Conservation (phyloP, 176 grass and related monocot genomes). For the Elaeis guineensis region DNA sequence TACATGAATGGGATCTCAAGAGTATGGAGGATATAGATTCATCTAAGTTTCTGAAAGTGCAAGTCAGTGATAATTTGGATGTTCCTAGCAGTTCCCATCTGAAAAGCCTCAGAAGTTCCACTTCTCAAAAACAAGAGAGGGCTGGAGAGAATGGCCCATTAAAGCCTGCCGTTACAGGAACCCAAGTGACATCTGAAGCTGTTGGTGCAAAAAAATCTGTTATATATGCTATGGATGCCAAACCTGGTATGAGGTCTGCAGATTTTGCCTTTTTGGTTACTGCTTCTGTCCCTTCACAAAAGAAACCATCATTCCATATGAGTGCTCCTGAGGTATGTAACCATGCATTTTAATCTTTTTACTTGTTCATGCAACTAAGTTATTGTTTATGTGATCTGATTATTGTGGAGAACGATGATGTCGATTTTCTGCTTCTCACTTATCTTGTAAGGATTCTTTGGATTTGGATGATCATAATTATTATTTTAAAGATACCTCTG, state of each 20-base stretch:
- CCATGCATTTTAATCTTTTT: background rate
- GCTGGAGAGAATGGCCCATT: slow-evolving; percentile 1
- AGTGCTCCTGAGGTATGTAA: slow-evolving; percentile 23
- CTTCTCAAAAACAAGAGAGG: slow-evolving; percentile 30
- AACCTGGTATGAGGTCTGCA: slow-evolving; percentile 1
- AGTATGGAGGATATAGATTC: slow-evolving; percentile 5
- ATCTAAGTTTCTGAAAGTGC: slow-evolving; percentile 13
- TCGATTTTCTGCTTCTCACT: background rate
- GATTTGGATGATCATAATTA: slow-evolving; percentile 22
- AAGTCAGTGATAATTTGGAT: slow-evolving; percentile 1
- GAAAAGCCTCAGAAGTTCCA: slow-evolving; percentile 8
- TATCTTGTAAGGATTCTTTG: slow-evolving; percentile 18
- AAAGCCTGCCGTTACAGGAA: slow-evolving; percentile 15
- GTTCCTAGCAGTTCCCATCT: background rate
- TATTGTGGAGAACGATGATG: no score
- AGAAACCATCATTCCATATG: slow-evolving; percentile 18
- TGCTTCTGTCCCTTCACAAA: slow-evolving; percentile 4
- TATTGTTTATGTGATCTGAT: no score
- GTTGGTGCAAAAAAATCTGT: background rate
- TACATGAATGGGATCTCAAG: background rate
- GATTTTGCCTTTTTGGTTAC: slow-evolving; percentile 8
- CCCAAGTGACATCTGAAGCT: slow-evolving; percentile 12
- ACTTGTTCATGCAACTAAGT: no score
- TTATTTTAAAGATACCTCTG: background rate
- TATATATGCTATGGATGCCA: slow-evolving; percentile 9